Conservation (phyloP, 495 filamentous ascomycete species). For the Penicillium samsonianum region DNA sequence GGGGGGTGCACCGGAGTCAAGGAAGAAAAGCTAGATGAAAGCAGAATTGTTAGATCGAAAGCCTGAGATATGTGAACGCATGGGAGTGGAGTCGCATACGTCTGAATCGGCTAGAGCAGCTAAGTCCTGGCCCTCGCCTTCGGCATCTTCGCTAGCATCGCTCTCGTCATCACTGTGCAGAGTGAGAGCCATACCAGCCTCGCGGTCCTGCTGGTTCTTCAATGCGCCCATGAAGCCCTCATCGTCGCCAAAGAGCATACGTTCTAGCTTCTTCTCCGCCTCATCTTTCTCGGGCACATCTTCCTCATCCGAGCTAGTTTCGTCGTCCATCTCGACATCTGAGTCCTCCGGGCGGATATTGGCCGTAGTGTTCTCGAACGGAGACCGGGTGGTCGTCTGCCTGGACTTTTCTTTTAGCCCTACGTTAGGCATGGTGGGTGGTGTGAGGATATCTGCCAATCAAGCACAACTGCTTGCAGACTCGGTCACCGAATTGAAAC, state of each 20-base stretch:
- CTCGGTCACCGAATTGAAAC: background rate
- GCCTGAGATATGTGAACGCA: background rate
- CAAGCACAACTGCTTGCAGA: background rate
- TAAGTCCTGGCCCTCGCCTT: conserved; percentile 38
- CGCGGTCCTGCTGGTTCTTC: conserved; percentile 45
- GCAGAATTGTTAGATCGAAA: conserved; percentile 10
- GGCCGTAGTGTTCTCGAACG: conserved; percentile 26
- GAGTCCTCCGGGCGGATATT: conserved; percentile 23
- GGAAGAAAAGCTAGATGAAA: conserved; percentile 62
- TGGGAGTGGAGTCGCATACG: conserved; percentile 14
- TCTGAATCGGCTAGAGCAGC: conserved; percentile 58
- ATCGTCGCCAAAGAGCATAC: conserved; percentile 81
- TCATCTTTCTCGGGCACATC: conserved; percentile 66
- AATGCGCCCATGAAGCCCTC: conserved; percentile 75
- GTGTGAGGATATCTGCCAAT: background rate
- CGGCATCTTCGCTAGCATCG: conserved; percentile 34
- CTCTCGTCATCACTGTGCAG: conserved; percentile 36
- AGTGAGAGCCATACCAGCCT: conserved; percentile 36
- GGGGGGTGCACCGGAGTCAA: conserved; percentile 60
- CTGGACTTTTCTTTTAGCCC: conserved; percentile 40
- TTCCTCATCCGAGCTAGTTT: conserved; percentile 42
- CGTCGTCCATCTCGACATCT: conserved; percentile 36
- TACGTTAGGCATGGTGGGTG: conserved; percentile 33
- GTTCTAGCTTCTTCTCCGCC: conserved; percentile 80
- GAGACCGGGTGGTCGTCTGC: conserved; percentile 27